Evolutionary conservation across 441 rosid species (phyloP).

Genomic region (Cnidoscolus chayamansa): DNA sequence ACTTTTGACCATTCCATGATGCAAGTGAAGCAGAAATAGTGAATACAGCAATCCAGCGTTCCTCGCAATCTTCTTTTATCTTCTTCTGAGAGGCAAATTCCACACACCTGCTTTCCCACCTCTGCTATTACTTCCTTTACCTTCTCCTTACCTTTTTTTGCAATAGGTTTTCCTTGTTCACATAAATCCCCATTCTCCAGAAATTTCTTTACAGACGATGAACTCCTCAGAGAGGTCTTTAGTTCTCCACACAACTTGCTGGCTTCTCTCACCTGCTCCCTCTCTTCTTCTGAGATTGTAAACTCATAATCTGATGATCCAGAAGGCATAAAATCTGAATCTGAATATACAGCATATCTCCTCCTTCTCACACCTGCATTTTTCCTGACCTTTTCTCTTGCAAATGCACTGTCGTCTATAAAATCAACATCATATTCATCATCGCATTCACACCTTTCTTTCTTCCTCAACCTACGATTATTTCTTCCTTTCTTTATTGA

Average conservation of each 20-base stretch:
- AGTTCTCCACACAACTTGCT: conserved; percentile 40
- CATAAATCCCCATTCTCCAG: conserved; percentile 41
- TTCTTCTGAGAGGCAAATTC: conserved; percentile 93
- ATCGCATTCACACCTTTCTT: conserved; percentile 37
- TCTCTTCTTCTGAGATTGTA: conserved; percentile 94
- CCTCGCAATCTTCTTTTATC: conserved; percentile 86
- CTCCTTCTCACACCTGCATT: conserved; percentile 42
- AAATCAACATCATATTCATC: conserved; percentile 52
- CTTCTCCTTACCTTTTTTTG: conserved; percentile 72
- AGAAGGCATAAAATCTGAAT: conserved; percentile 63
- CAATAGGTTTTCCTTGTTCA: conserved; percentile 41
- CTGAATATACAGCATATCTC: conserved; percentile 49
- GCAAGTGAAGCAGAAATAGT: conserved; percentile 93
- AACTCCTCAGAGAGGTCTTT: conserved; percentile 47
- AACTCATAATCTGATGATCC: conserved; percentile 70
- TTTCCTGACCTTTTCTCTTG: conserved; percentile 44
- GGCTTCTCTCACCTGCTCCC: conserved; percentile 86
- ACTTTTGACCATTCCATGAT: conserved; percentile 98
- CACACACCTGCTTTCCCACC: conserved; percentile 68
- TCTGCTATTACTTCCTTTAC: conserved; percentile 53
- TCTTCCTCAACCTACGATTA: conserved; percentile 43
- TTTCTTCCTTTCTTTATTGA: conserved; percentile 42
- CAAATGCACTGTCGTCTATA: conserved; percentile 34
- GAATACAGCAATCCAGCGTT: conserved; percentile 76
- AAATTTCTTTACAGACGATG: conserved; percentile 41